phyloP scores from a whole-genome alignment of 2,329 filamentous ascomycete species.

The Didymella keratinophila region DNA sequence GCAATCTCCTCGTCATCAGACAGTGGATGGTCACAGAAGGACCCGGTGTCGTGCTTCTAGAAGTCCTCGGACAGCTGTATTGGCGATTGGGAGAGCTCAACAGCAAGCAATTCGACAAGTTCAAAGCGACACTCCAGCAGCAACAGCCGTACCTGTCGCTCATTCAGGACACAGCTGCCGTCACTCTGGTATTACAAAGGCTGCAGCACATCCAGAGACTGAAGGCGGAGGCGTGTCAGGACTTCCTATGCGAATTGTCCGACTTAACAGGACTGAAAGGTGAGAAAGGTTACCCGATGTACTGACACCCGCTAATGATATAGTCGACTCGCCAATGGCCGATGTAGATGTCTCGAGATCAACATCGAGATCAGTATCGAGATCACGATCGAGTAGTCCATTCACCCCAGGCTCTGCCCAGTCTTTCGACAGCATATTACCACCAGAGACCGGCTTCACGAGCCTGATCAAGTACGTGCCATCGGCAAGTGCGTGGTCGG shows the following conservation, averaged over 20 bases:
- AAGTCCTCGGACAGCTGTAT: constrained; percentile 47
- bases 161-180: constrained; percentile 35
- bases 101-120: constrained; percentile 48
- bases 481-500: constrained; percentile 26
- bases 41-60: constrained; percentile 42
- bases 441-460: constrained; percentile 33
- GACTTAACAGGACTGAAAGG: constrained; percentile 42
- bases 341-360: constrained; percentile 34
- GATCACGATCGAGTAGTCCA: constrained; percentile 37
- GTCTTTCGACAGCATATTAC: constrained; percentile 36
- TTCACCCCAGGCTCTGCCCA: constrained; percentile 36
- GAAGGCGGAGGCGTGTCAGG: constrained; percentile 46
- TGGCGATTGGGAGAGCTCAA: constrained; percentile 48
- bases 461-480: constrained; percentile 45
- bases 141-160: constrained; percentile 40
- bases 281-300: constrained; percentile 10
- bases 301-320: constrained; percentile 20
- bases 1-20: constrained; percentile 45
- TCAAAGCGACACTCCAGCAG: constrained; percentile 41
- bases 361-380: constrained; percentile 27
- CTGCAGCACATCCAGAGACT: constrained; percentile 44
- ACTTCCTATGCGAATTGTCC: constrained; percentile 46
- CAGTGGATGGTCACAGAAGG: constrained; percentile 49
- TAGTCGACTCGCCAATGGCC: constrained; percentile 39
- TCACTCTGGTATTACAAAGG: constrained; percentile 43